Percentiles rank a stretch among this genome's conserved stretches.
Conservation (phyloP, 148 eudicot genomes). For the Fallopia convolvulus region DNA sequence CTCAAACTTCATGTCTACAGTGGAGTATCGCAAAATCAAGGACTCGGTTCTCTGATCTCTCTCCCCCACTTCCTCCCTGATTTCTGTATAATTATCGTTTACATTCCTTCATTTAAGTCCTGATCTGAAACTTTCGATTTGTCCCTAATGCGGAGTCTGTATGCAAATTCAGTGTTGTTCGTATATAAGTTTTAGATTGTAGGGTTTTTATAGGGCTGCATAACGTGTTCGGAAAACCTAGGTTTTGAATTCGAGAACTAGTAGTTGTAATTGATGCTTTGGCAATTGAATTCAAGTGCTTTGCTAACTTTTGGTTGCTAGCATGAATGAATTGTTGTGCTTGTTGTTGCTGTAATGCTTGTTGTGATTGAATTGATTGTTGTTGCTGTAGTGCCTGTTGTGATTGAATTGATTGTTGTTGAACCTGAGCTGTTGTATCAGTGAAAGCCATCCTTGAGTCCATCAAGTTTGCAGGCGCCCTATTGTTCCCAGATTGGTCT, state of each 20-base stretch:
- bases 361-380: slow-evolving; percentile 22
- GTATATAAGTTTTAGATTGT: neutral
- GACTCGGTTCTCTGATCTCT: slow-evolving; percentile 41
- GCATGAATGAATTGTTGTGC: slow-evolving; percentile 55
- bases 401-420: slow-evolving; percentile 23
- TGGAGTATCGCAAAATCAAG: slow-evolving; percentile 85
- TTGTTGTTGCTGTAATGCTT: slow-evolving; percentile 26
- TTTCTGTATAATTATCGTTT: neutral
- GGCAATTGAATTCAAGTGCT: too few species aligned
- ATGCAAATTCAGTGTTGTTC: neutral
- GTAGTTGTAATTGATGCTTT: too few species aligned
- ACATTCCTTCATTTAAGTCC: neutral
- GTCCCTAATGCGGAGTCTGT: neutral
- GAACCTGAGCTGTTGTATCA: slow-evolving; percentile 34
- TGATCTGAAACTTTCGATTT: neutral
- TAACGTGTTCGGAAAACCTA: neutral
- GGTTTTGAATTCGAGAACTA: too few species aligned
- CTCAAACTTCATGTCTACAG: slow-evolving; percentile 12
- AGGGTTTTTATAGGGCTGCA: neutral
- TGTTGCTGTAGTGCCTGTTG: slow-evolving; percentile 30
- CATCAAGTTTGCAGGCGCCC: slow-evolving; percentile 23
- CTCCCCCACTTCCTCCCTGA: neutral
- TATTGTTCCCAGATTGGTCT: slow-evolving; percentile 35
- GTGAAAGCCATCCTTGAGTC: slow-evolving; percentile 27
- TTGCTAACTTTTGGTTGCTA: slow-evolving; percentile 28